These are phyloP conservation scores for Malassezia sp. DNA, from an alignment of 1,284 basidiomycete species.

Conservation along the genomic window DNA sequence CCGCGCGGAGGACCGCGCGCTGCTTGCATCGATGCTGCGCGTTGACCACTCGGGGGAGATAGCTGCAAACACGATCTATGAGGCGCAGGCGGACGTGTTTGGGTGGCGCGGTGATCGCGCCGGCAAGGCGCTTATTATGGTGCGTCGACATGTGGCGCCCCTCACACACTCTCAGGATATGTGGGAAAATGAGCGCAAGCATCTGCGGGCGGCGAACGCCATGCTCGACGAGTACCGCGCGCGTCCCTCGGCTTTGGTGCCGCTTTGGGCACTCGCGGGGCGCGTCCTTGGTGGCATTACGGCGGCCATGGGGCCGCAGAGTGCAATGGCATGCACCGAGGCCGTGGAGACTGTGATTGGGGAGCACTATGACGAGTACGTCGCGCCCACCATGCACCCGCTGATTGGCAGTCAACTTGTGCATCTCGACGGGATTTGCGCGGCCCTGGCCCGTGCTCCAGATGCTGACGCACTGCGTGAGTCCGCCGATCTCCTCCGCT, in stretches of 20 bases:
- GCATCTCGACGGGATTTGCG: slow-evolving; percentile 23
- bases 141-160: too few relatives aligned
- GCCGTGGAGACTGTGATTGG: slow-evolving; percentile 95
- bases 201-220: slow-evolving; percentile 71
- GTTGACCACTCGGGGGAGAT: slow-evolving; percentile 45
- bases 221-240: slow-evolving; percentile 70
- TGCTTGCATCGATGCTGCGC: slow-evolving; percentile 36
- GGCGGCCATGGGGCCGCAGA: slow-evolving; percentile 76
- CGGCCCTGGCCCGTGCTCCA: too few relatives aligned
- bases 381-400: background rate
- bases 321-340: slow-evolving; percentile 96
- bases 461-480: slow-evolving; percentile 11
- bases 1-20: slow-evolving; percentile 19
- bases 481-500: slow-evolving; percentile 55
- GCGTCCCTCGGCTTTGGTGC: slow-evolving; percentile 70
- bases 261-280: slow-evolving; percentile 72
- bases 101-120: slow-evolving; percentile 24
- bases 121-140: slow-evolving; percentile 27
- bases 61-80: slow-evolving; percentile 45
- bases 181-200: slow-evolving; percentile 94
- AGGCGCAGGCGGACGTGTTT: slow-evolving; percentile 42
- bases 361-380: slow-evolving; percentile 94
- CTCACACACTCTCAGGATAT: slow-evolving; percentile 57
- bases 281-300: slow-evolving; percentile 74
- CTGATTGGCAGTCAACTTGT: slow-evolving; percentile 25